phyloP scores from a whole-genome alignment of 805 yeast species.

The Brettanomyces nanus region DNA sequence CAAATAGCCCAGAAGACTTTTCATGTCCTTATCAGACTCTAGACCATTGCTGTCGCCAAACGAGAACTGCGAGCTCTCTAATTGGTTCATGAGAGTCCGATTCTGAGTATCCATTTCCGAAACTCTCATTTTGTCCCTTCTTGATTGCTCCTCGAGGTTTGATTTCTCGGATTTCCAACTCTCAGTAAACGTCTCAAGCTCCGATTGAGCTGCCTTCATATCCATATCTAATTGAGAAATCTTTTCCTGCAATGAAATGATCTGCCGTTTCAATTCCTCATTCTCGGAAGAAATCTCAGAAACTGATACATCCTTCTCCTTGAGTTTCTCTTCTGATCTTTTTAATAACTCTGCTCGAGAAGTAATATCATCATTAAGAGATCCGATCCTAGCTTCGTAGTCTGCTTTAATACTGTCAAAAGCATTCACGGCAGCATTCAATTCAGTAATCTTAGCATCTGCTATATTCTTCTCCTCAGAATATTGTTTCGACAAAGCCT shows the following conservation, averaged over 20 bases:
- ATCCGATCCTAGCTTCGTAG: slow-evolving; percentile 24
- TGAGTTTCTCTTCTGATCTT: slow-evolving; percentile 17
- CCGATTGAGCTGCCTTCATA: slow-evolving; percentile 26
- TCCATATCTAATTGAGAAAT: slow-evolving; percentile 31
- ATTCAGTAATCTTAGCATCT: slow-evolving; percentile 15
- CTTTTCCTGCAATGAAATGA: slow-evolving; percentile 7
- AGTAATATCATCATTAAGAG: slow-evolving; percentile 25
- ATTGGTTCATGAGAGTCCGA: slow-evolving; percentile 55
- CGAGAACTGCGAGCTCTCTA: slow-evolving; percentile 31
- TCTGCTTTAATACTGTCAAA: slow-evolving; percentile 20
- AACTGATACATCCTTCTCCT: slow-evolving; percentile 11
- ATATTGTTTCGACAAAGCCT: slow-evolving; percentile 8
- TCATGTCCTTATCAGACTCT: slow-evolving; percentile 29
- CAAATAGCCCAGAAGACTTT: slow-evolving; percentile 51
- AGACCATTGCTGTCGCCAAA: slow-evolving; percentile 10
- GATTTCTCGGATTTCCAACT: slow-evolving; percentile 39
- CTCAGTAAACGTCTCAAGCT: slow-evolving; percentile 29
- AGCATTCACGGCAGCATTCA: slow-evolving; percentile 17
- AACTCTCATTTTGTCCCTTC: slow-evolving; percentile 34
- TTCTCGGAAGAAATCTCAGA: neutral
- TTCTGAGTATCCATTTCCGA: slow-evolving; percentile 63
- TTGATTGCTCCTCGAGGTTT: slow-evolving; percentile 39
- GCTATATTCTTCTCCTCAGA: slow-evolving; percentile 7
- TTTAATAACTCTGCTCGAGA: slow-evolving; percentile 16
- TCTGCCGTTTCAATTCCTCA: slow-evolving; percentile 2